phyloP scores from a whole-genome alignment of 768 basidiomycete species.

The Naganishia friedmannii region DNA sequence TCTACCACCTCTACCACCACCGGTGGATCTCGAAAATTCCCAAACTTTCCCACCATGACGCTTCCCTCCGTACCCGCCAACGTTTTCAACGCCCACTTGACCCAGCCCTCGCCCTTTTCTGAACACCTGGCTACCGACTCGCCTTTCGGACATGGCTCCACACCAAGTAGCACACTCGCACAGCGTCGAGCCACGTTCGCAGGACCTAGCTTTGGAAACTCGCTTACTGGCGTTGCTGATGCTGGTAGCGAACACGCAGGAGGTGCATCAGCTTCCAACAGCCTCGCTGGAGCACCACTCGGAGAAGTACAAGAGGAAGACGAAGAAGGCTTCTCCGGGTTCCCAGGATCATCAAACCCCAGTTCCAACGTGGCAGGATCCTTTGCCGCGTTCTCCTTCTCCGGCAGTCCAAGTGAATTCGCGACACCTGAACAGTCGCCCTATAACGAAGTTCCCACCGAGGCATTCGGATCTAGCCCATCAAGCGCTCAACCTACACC shows the following conservation, averaged over 20 bases:
- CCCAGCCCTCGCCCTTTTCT: constrained; percentile 43
- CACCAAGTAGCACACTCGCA: constrained; percentile 17
- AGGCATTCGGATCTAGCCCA: neutral
- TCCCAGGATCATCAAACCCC: too few species aligned
- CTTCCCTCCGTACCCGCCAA: constrained; percentile 17
- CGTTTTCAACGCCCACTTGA: constrained; percentile 25
- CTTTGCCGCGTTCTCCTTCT: constrained; percentile 30
- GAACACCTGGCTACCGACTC: constrained; percentile 45
- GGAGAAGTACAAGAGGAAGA: constrained; percentile 11
- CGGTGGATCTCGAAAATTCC: constrained; percentile 9
- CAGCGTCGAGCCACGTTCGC: constrained; percentile 27
- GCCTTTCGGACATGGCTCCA: constrained; percentile 38
- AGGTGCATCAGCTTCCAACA: neutral
- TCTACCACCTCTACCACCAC: neutral
- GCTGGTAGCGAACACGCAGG: neutral
- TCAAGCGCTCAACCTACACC: neutral
- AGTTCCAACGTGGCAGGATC: constrained; percentile 10
- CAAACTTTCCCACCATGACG: constrained; percentile 23
- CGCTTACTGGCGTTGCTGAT: neutral
- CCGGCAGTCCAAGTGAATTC: neutral
- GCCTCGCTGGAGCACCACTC: constrained; percentile 4
- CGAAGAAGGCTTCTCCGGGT: constrained; percentile 7
- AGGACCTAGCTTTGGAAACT: constrained; percentile 1
- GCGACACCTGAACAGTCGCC: constrained; percentile 13
- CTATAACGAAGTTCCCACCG: neutral